phyloP scores from a whole-genome alignment of 2,329 filamentous ascomycete species.

The Colletotrichum abscissum region DNA sequence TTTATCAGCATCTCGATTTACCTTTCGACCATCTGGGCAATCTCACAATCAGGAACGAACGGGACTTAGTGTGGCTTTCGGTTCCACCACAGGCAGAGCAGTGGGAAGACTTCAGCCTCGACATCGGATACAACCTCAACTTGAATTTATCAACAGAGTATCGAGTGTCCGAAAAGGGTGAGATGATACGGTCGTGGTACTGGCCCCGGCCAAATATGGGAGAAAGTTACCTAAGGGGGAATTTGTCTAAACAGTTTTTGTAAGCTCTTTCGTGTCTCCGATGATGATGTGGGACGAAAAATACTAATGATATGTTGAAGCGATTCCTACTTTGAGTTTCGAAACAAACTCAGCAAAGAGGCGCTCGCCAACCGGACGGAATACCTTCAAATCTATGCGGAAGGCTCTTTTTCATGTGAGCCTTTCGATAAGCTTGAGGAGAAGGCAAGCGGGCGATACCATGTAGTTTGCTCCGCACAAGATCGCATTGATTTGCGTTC shows the following conservation, averaged over 20 bases:
- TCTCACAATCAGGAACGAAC: background rate
- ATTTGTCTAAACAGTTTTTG: background rate
- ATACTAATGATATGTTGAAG: background rate
- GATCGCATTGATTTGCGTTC: background rate
- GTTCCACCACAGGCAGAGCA: background rate
- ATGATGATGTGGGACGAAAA: background rate
- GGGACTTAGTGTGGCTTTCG: background rate
- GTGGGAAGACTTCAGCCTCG: background rate
- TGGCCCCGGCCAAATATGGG: background rate
- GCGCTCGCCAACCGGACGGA: background rate
- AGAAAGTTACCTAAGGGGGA: background rate
- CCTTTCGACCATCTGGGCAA: background rate
- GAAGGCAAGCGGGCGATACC: background rate
- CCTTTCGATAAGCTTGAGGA: background rate
- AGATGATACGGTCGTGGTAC: background rate
- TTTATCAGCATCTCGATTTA: background rate
- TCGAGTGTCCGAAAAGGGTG: background rate
- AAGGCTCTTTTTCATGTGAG: background rate
- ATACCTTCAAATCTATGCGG: background rate
- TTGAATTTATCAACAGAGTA: background rate
- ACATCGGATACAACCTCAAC: background rate
- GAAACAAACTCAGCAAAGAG: background rate
- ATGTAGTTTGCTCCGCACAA: background rate
- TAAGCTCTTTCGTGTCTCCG: background rate
- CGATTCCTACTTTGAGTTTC: background rate